phyloP scores from a whole-genome alignment of 2,329 filamentous ascomycete species.

The Pseudogymnoascus sp. region DNA sequence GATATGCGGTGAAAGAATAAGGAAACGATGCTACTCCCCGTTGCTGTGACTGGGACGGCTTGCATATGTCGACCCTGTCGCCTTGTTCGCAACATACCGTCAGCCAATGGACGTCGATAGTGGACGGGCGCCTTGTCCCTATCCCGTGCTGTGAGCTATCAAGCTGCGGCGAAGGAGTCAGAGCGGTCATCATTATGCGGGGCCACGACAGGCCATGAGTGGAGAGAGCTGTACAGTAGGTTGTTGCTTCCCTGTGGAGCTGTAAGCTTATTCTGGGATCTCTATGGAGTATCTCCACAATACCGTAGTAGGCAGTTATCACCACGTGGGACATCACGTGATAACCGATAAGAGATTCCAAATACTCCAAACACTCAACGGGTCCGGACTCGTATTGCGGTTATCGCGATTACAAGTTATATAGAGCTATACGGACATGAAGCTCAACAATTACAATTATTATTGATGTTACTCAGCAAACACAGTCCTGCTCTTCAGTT shows the following conservation, averaged over 20 bases:
- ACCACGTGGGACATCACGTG: neutral
- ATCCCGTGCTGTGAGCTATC: neutral
- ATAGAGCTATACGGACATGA: neutral
- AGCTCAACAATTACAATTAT: neutral
- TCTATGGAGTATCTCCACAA: neutral
- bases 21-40: neutral
- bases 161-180: constrained; percentile 2
- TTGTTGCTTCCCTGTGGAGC: neutral
- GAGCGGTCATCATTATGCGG: neutral
- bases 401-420: neutral
- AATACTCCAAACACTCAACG: neutral
- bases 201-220: neutral
- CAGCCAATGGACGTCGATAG: neutral
- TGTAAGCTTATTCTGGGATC: neutral
- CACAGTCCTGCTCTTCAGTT: neutral
- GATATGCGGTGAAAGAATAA: neutral
- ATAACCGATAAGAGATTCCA: neutral
- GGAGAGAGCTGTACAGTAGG: neutral
- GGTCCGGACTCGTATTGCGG: neutral
- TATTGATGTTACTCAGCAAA: neutral
- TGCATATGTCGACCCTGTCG: neutral
- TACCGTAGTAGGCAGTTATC: neutral
- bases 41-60: neutral
- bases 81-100: neutral
- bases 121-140: neutral